A percentile compares a stretch with the other conserved stretches of the same genome.
phyloP scores from a whole-genome alignment of 257 asterid genomes.

The Solanum megistacrolobum region DNA sequence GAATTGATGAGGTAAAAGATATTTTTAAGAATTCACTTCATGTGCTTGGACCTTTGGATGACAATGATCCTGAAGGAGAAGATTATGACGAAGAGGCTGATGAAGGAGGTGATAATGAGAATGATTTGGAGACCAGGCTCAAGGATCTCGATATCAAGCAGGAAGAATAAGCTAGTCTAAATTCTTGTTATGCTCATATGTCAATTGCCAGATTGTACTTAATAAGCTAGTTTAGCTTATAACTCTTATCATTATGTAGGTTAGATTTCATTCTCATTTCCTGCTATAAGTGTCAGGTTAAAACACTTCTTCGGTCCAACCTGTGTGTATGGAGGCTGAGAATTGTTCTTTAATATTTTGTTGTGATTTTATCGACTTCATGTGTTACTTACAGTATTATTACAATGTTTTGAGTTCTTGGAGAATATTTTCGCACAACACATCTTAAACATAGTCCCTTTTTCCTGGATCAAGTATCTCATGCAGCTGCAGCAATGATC shows the following conservation, averaged over 20 bases:
- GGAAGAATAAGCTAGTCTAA: constrained; percentile 24
- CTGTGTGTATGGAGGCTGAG: not conserved
- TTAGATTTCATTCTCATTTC: not conserved
- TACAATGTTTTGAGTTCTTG: not conserved
- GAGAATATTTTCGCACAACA: not conserved
- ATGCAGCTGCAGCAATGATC: not conserved
- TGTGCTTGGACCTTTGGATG: constrained; percentile 77
- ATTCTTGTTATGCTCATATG: not conserved
- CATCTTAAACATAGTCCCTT: not conserved
- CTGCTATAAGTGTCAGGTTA: not conserved
- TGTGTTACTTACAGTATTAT: not conserved
- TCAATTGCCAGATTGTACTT: not conserved
- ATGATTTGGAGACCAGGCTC: constrained; percentile 64
- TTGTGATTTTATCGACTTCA: not conserved
- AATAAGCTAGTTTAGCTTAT: not conserved
- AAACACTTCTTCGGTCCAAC: not conserved
- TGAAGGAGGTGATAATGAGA: constrained; percentile 32
- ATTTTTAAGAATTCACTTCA: constrained; percentile 51
- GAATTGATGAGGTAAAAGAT: constrained; percentile 77
- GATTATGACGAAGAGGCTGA: constrained; percentile 65
- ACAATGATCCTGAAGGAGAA: constrained; percentile 93
- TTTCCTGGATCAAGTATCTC: not conserved
- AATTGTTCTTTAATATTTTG: not conserved
- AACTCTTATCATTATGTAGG: not conserved
- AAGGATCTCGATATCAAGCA: constrained; percentile 77